These are phyloP conservation scores for Citrus australasica DNA, from an alignment of 345 rosid species.

Conservation along the genomic window DNA sequence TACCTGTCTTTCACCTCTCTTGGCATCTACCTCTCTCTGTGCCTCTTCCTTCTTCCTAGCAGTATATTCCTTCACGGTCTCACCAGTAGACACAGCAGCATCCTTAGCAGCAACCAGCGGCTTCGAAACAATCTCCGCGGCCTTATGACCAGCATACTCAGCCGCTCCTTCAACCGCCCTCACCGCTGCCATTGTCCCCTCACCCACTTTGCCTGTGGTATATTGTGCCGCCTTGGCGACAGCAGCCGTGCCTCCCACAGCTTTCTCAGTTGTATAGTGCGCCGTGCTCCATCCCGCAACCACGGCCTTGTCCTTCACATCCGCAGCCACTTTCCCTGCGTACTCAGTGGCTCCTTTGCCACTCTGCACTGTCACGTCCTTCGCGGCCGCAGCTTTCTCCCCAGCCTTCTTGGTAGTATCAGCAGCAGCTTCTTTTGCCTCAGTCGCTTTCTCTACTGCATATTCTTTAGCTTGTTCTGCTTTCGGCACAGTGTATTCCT, in stretches of 20 bases:
- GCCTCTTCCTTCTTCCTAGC: constrained; percentile 77
- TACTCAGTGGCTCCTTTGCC: constrained; percentile 49
- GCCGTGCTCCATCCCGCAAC: constrained; percentile 73
- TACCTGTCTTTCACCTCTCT: constrained; percentile 32
- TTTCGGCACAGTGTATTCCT: constrained; percentile 16
- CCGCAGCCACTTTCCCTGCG: constrained; percentile 42
- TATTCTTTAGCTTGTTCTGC: constrained; percentile 33
- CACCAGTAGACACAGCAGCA: constrained; percentile 46
- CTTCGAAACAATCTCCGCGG: constrained; percentile 57
- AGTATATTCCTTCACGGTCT: constrained; percentile 55
- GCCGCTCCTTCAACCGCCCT: constrained; percentile 47
- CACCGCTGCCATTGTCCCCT: constrained; percentile 56
- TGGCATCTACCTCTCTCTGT: constrained; percentile 32
- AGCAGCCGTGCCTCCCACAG: constrained; percentile 51
- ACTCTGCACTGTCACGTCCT: constrained; percentile 46
- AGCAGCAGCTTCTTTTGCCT: constrained; percentile 20
- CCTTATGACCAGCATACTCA: constrained; percentile 50
- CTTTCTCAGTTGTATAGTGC: constrained; percentile 55
- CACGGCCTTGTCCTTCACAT: constrained; percentile 50
- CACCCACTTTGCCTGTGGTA: constrained; percentile 50
- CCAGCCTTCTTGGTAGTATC: constrained; percentile 19
- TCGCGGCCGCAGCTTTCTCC: constrained; percentile 31
- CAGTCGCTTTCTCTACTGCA: constrained; percentile 27
- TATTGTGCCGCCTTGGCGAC: constrained; percentile 55
- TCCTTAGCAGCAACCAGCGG: constrained; percentile 61